Conservation (phyloP, 2,329 filamentous ascomycete genomes). For the Domatiomyces globalis region DNA sequence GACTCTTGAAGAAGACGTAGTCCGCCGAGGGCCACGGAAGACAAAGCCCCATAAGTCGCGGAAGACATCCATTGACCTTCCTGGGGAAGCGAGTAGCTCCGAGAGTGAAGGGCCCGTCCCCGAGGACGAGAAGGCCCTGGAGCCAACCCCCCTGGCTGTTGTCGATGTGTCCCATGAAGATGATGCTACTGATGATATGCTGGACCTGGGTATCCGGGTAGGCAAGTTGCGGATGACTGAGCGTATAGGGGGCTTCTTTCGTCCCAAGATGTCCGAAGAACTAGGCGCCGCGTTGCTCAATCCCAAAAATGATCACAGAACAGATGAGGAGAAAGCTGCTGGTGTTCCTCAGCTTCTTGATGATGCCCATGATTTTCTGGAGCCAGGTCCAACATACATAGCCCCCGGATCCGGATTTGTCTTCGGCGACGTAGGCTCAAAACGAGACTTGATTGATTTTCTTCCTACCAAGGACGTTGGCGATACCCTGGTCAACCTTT, state of each 20-base stretch:
- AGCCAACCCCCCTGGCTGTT: slow-evolving; percentile 48
- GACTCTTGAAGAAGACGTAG: slow-evolving; percentile 54
- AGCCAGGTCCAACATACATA: slow-evolving; percentile 52
- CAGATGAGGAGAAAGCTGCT: slow-evolving; percentile 7
- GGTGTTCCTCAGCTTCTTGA: slow-evolving; percentile 6
- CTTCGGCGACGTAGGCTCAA: slow-evolving; percentile 40
- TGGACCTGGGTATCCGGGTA: slow-evolving; percentile 57
- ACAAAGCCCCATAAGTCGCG: slow-evolving; percentile 16
- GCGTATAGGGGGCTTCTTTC: slow-evolving; percentile 56
- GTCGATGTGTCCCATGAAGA: slow-evolving; percentile 56
- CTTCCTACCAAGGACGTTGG: slow-evolving; percentile 45
- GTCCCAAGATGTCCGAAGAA: slow-evolving; percentile 57
- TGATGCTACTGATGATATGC: slow-evolving; percentile 48
- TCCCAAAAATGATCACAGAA: slow-evolving; percentile 5
- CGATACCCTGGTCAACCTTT: slow-evolving; percentile 51
- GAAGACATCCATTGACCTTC: slow-evolving; percentile 25
- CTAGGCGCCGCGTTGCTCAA: slow-evolving; percentile 28
- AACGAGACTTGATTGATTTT: slow-evolving; percentile 43
- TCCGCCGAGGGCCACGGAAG: slow-evolving; percentile 16
- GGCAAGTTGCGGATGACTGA: slow-evolving; percentile 62
- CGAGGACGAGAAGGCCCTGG: slow-evolving; percentile 45
- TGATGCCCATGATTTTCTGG: slow-evolving; percentile 36
- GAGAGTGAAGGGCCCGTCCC: slow-evolving; percentile 31
- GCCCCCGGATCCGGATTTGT: slow-evolving; percentile 54
- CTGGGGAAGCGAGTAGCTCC: slow-evolving; percentile 39